These are phyloP conservation scores for Priceomyces carsonii DNA, from an alignment of 805 yeast genomes.

Conservation along the genomic window DNA sequence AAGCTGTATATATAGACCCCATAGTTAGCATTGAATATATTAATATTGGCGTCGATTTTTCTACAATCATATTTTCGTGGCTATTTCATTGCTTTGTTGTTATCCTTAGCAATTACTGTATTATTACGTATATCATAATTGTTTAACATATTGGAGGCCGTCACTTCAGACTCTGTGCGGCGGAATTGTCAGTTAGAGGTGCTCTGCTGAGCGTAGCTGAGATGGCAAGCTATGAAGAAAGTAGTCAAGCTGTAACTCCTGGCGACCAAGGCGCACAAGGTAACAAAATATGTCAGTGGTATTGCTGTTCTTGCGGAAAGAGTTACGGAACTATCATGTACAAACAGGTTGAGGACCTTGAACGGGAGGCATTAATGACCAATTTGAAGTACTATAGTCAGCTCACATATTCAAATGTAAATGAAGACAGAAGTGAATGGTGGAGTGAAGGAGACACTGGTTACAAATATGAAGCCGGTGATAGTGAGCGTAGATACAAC, in stretches of 20 bases:
- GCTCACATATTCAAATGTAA: constrained; percentile 15
- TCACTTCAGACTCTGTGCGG: no score
- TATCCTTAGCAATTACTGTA: no score
- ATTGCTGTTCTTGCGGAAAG: constrained; percentile 43
- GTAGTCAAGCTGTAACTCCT: background rate
- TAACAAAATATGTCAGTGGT: constrained; percentile 41
- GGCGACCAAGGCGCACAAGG: constrained; percentile 7
- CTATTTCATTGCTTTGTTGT: no score
- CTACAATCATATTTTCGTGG: no score
- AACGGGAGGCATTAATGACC: constrained; percentile 10
- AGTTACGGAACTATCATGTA: constrained; percentile 34
- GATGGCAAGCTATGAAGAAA: constrained; percentile 6
- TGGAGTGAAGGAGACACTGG: background rate
- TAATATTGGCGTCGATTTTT: no score
- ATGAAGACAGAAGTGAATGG: background rate
- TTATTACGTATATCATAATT: no score
- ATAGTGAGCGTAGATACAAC: no score
- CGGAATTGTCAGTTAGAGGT: no score
- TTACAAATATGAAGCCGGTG: background rate
- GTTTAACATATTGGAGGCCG: no score
- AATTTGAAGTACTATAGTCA: constrained; percentile 26
- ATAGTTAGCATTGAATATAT: no score
- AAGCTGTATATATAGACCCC: no score
- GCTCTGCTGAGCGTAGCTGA: no score
- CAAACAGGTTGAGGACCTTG: constrained; percentile 10